These are phyloP conservation scores for barrel medic (Medicago truncatula) DNA, from an alignment of 306 rosid genomes.

Conservation along the genomic window DNA sequence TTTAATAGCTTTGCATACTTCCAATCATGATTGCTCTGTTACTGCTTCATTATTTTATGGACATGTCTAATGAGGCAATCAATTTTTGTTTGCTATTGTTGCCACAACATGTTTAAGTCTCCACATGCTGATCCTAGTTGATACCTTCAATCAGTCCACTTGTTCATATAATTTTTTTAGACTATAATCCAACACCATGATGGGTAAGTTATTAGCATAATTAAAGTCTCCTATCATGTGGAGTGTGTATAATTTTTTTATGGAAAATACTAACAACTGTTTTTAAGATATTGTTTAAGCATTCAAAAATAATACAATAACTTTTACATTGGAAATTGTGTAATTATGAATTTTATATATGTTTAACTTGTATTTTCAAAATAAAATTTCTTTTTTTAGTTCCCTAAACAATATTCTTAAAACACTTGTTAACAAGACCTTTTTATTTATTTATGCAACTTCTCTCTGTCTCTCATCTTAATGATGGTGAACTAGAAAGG, in stretches of 20 bases:
- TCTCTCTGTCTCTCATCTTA: background rate
- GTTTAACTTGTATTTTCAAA: too few relatives aligned
- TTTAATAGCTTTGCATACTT: conserved; percentile 61
- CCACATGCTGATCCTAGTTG: conserved; percentile 8
- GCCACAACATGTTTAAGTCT: conserved; percentile 30
- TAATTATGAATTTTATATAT: too few relatives aligned
- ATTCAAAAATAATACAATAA: too few relatives aligned
- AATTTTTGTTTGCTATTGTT: conserved; percentile 38
- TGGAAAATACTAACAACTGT: too few relatives aligned
- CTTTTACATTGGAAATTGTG: too few relatives aligned
- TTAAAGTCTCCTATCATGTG: conserved; percentile 9
- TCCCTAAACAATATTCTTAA: too few relatives aligned
- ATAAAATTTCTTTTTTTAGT: too few relatives aligned
- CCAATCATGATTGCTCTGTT: conserved; percentile 41
- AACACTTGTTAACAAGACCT: too few relatives aligned
- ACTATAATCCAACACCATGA: conserved; percentile 8
- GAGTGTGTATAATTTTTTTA: too few relatives aligned
- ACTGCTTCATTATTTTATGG: background rate
- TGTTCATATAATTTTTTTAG: background rate
- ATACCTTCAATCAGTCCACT: conserved; percentile 16
- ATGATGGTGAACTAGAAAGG: background rate
- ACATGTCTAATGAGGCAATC: conserved; percentile 21
- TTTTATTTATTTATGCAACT: background rate
- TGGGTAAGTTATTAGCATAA: background rate
- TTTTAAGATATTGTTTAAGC: too few relatives aligned